Conservation (phyloP, 352 stramenopile genomes). For the Globisporangium cederbergense region DNA sequence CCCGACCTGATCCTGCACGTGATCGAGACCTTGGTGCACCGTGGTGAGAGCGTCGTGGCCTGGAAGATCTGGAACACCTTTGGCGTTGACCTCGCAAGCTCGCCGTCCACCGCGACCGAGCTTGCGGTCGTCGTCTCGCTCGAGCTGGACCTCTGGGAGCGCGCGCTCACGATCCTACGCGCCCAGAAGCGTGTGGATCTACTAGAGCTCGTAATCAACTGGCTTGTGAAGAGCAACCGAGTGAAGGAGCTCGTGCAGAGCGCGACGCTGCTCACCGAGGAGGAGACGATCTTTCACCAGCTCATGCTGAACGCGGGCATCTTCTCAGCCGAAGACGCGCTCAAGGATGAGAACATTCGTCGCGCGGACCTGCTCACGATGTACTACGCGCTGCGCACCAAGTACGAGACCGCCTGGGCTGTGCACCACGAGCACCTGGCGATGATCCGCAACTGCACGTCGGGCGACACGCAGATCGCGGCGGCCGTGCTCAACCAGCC, state of each 20-base stretch:
- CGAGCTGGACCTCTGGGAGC: constrained; percentile 74
- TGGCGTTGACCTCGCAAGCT: constrained; percentile 49
- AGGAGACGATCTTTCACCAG: constrained; percentile 61
- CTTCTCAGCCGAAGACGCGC: constrained; percentile 42
- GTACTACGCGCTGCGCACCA: constrained; percentile 78
- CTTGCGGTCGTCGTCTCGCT: constrained; percentile 77
- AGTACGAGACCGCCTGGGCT: constrained; percentile 68
- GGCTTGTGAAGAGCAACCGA: constrained; percentile 62
- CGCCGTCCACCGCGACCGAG: constrained; percentile 48
- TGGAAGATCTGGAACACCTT: constrained; percentile 88
- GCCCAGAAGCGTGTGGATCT: constrained; percentile 54
- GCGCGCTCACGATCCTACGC: constrained; percentile 57
- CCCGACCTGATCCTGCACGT: constrained; percentile 68
- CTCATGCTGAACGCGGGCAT: constrained; percentile 72
- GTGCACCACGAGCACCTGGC: constrained; percentile 75
- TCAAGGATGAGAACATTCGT: constrained; percentile 70
- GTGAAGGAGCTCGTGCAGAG: constrained; percentile 75
- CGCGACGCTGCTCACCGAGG: constrained; percentile 42
- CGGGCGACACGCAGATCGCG: constrained; percentile 61
- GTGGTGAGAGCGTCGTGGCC: constrained; percentile 64
- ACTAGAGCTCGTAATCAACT: constrained; percentile 63
- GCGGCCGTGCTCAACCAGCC: constrained; percentile 50
- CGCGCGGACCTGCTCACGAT: constrained; percentile 77
- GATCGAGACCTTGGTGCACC: constrained; percentile 74
- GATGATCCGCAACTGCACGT: constrained; percentile 59